Base-by-base conservation (phyloP, 1,284 basidiomycete genomes). In the Pseudozyma pruni region DNA sequence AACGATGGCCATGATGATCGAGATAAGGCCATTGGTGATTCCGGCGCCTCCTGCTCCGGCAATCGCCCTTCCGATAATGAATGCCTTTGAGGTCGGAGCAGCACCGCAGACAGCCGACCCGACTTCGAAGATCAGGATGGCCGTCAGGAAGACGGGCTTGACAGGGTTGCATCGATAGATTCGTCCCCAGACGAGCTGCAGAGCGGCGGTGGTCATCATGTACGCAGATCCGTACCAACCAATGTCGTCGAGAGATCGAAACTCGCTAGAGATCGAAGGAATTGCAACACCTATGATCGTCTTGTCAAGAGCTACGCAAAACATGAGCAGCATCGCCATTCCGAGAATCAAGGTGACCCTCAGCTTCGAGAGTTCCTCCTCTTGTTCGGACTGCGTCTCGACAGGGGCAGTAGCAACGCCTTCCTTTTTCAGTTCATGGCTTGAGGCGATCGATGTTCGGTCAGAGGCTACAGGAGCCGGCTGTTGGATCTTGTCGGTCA, bases 91-190 rank as follows among this genome's bases (percentile, higher is more conserved):
- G 13, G 62, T 82, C 0, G 84, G 83, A 0, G 86, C 82, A 13
- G 86, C 84, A n/a, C 84, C 87, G 58, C 86, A 87, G 20, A 88
- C 73, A 27, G 86, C 79, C 9, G 83, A 85, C 11, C 87, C 86
- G 27, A 87, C 50, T 48, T 86, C 85, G 52, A 86, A 86, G 68
- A 85, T 70, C 69, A 84, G 68, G 50, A 87, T 83, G 37, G 85
- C 82, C 17, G 70, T 68, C 31, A 86, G 80, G 59, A 85, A 85
- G 27, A 86, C 78, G 64, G 78, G 83, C 74, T 86, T 86, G 43
- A 84, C 83, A 27, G 83, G 83, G 54, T 84, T 71, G 57, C 84
- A 74, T 45, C 81, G 82, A 53, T 76, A 42, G 50, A 55, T 35
- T 14, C 52, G 50, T 31, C 58, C 41, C 35, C 32, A 72, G 20